Evolutionary conservation across 495 filamentous ascomycete genomes (phyloP).

Genomic region (Geoglossum glabrum): DNA sequence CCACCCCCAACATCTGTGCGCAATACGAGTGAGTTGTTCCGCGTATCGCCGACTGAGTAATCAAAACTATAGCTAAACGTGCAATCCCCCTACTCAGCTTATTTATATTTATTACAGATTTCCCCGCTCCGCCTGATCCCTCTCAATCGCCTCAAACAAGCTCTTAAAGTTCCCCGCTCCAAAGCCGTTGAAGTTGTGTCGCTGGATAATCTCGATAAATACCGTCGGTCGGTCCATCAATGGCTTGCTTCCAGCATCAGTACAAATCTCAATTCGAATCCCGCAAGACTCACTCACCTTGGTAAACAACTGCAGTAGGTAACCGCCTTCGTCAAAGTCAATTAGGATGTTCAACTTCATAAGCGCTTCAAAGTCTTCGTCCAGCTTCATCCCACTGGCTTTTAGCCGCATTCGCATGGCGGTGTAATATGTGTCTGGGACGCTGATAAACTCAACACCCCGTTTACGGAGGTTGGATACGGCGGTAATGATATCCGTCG

Average conservation of each 20-base stretch:
- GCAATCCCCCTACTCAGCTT: too few relatives aligned
- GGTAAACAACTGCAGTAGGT: slow-evolving; percentile 69
- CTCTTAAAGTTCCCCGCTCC: slow-evolving; percentile 92
- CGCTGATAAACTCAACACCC: slow-evolving; percentile 75
- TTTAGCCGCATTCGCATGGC: slow-evolving; percentile 47
- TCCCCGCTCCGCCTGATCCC: slow-evolving; percentile 65
- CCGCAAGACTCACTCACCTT: slow-evolving; percentile 29
- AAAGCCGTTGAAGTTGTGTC: slow-evolving; percentile 71
- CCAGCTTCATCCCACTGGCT: slow-evolving; percentile 28
- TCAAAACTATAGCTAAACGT: too few relatives aligned
- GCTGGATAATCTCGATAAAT: slow-evolving; percentile 85
- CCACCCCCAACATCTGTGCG: too few relatives aligned
- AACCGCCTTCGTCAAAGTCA: slow-evolving; percentile 80
- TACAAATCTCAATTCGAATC: background rate
- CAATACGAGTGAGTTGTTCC: too few relatives aligned
- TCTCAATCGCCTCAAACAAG: slow-evolving; percentile 79
- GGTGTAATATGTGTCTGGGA: slow-evolving; percentile 68
- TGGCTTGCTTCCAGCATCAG: slow-evolving; percentile 27
- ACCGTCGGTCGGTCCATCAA: slow-evolving; percentile 84
- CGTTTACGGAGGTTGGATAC: slow-evolving; percentile 55
- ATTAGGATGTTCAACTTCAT: slow-evolving; percentile 62
- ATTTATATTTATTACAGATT: too few relatives aligned
- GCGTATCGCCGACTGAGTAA: too few relatives aligned
- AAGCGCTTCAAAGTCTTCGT: slow-evolving; percentile 59
- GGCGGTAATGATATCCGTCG: slow-evolving; percentile 50